Base-by-base conservation (phyloP, 331 rosid species). In the Cydonia oblonga region DNA sequence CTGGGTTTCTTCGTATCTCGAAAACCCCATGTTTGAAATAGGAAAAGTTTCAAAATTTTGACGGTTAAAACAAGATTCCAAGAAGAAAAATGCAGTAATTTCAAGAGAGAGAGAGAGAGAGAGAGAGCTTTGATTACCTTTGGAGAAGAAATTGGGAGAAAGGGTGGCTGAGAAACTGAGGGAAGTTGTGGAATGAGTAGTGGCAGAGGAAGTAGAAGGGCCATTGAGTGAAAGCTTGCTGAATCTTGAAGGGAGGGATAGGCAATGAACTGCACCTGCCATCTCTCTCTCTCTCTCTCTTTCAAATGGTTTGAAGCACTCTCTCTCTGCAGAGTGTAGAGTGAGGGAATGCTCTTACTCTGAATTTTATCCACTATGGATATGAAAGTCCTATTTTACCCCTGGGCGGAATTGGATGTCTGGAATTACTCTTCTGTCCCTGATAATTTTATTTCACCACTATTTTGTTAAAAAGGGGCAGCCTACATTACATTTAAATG, bases 241-340 rank as follows among this genome's bases (percentile, higher is more conserved):
- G 73, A 84, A 68, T 81, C 88, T 86, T 67, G 97, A 85, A 44
- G 99, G 84, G 75, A 91, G 88, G 73, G 86, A 71, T 0, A 88
- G 59, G 38, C 56, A 78, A 42, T 71, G 66, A 72, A 78, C 11
- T 32, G 84, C 51, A 11, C 87, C 69, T 60, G 98, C 90, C 98
- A 90, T 85, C 13, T 86, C 42, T 78, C 57, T 46, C 66, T 18
- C 56, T 69, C 66, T 33, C 61, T 77, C 82, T 93, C 96, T n/a
- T n/a, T 5, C 96, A 19, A 72, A 25, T 18, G 6, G 25, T 30
- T 32, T 51, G 38, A 10, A 16, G 26, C n/a, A n/a, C 42, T 10
- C 89, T 76, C 57, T 6, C 14, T 49, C 56, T 2, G 22, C 3
- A 7, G 54, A 49, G 4, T 6, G 4, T 0, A 2, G 56, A 51